Evolutionary conservation across 805 yeast genomes (phyloP), one percentile per base, ranked within the genome.

Genomic region (Candida ovalis): DNA sequence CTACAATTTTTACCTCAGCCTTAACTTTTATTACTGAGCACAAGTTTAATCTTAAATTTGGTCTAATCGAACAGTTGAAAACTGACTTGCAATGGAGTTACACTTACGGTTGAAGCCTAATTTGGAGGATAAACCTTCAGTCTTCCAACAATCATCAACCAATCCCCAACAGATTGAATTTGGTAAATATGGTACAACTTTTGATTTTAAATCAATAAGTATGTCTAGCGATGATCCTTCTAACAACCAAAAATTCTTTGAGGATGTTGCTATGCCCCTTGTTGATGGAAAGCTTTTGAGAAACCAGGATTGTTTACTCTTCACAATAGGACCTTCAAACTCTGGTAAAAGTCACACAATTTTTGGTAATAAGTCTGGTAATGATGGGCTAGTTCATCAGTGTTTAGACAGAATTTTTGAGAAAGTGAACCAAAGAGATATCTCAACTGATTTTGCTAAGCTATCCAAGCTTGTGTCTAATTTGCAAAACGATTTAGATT

Each of bases 321-420:
- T 78, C 53, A 69, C 80, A 0, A 55, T 79, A 54, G 84, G 84
- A 1, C 78, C 83, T 30, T 73, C 82, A 0, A 77, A 76, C 32
- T 70, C 78, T 5, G 83, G 83, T 2, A 78, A 78, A 51, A 64
- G 70, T 10, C 65, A 61, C 48, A 62, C 76, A 1, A 51, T 73
- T 3, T 67, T 71, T 49, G 71, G 75, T 24, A 61, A 63, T 48
- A 60, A 47, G 12, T 40, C 48, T 19, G 51, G 47, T 4, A 39
- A 40, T 5, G 46, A 54, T 13, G 64, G 63, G 6, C 24, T 59
- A 23, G 46, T 49, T 1, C 40, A 54, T 6, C 45, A 55, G 9
- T 56, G 65, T 1, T 48, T 65, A 18, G 38, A 50, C 5, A 47
- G 54, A 24, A 53, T 66, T n/a, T 67, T 64, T 42, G 46, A 56